Evolutionary conservation across 1,284 basidiomycete genomes (phyloP).

Genomic region (Trichosporon asahii): DNA sequence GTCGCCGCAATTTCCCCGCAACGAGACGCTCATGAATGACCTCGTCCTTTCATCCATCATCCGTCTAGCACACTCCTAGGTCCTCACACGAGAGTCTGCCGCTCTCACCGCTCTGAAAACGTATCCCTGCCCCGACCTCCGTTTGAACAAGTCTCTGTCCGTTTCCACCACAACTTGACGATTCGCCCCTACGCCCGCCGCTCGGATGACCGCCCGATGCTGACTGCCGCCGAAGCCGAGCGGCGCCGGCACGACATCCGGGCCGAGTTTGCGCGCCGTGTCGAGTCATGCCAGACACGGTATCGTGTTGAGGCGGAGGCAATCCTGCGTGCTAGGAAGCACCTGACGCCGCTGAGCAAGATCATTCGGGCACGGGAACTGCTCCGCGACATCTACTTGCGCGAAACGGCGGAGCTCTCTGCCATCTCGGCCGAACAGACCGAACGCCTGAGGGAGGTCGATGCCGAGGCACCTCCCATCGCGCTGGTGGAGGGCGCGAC

Average conservation of each 20-base stretch:
- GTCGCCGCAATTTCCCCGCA: not conserved
- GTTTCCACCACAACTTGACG: too few species aligned
- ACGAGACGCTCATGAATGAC: not conserved
- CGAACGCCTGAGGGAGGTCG: not conserved
- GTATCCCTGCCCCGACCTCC: too few species aligned
- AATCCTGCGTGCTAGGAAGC: not conserved
- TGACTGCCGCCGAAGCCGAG: not conserved
- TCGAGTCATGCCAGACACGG: not conserved
- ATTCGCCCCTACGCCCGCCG: not conserved
- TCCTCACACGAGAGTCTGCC: too few species aligned
- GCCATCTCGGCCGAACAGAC: not conserved
- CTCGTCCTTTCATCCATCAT: too few species aligned
- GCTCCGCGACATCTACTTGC: not conserved
- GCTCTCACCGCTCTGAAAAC: too few species aligned
- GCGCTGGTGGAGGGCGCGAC: not conserved
- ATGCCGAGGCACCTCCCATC: not conserved
- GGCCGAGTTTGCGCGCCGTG: constrained; percentile 1
- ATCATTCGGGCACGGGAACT: not conserved
- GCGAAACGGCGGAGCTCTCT: not conserved
- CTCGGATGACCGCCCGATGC: not conserved
- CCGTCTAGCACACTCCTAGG: too few species aligned
- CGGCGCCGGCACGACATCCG: not conserved
- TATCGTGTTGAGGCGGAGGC: not conserved
- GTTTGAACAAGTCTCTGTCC: too few species aligned
- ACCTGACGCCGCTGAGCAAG: not conserved